Evolutionary conservation across 1,139 yeast species (phyloP), one percentile per base, ranked within the genome.

Genomic region (Debaryomyces sp.): DNA sequence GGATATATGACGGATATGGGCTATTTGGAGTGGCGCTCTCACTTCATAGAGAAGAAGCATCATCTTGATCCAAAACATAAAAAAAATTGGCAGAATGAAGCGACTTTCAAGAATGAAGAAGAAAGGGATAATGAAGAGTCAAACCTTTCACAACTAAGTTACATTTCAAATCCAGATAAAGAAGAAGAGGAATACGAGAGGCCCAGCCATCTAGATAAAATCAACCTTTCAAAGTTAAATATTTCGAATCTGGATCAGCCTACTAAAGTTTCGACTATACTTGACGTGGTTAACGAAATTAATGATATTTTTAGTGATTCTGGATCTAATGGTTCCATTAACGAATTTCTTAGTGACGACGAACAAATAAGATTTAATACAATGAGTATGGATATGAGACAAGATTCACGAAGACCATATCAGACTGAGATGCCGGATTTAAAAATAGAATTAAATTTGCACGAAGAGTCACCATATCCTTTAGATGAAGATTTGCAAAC

Each of bases 1-100:
- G 75, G 70, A 4, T 73, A 56, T 51, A 65, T 70, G 63, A 71
- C 78, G 0, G 76, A 70, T 40, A 68, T 62, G 8, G 73, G 76
- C 2, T 74, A 70, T 51, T 48, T 57, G 13, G 68, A 62, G 27
- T 72, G 73, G 70, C 55, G 68, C 45, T 35, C 52, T 4, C 80
- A 75, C 59, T 61, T 73, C 41, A 53, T 64, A 7, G 54, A 51
- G 2, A 50, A 47, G 24, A 51, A 55, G 6, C 72, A 68, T 50
- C 55, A 62, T 45, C 43, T 55, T 0, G 46, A 55, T 12, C 57
- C 62, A 6, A 42, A 43, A 15, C 32, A 27, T 36, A 29, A 33
- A 22, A 18, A 32, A n/a, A 33, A 10, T 6, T 38, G 34, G 12
- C 12, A 36, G 22, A 32, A n/a, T 24, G 26, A 24, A 10, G 5